Evolutionary conservation across 2,329 filamentous ascomycete species (phyloP).

Genomic region (Arthrobotrys sinensis): DNA sequence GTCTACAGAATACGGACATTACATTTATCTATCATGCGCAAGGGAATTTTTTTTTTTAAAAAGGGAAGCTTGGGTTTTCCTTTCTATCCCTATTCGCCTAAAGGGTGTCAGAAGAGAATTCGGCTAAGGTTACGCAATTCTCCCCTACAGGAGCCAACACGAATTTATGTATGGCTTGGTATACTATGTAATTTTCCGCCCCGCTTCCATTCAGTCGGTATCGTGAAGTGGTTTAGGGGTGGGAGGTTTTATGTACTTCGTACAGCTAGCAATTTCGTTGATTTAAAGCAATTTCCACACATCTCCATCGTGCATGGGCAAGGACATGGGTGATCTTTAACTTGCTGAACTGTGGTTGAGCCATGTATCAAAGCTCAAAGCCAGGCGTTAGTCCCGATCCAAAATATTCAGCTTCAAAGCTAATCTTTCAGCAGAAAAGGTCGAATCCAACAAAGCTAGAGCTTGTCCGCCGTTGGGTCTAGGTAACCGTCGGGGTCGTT

Average conservation of each 20-base stretch:
- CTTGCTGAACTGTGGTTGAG: constrained; percentile 24
- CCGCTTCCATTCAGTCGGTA: constrained; percentile 59
- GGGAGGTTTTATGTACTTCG: constrained; percentile 11
- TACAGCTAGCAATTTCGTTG: constrained; percentile 46
- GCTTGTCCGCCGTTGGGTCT: constrained; percentile 28
- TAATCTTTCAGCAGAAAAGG: constrained; percentile 25
- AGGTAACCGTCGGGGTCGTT: constrained; percentile 44
- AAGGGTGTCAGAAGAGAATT: constrained; percentile 40
- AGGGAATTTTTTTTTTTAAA: neutral
- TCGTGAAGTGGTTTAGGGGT: constrained; percentile 32
- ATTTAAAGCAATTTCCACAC: constrained; percentile 51
- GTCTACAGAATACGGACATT: constrained; percentile 16
- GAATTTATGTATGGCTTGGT: constrained; percentile 43
- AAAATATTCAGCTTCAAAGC: constrained; percentile 27
- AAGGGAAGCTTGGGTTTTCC: constrained; percentile 10
- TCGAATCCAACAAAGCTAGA: constrained; percentile 30
- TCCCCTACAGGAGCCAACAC: constrained; percentile 36
- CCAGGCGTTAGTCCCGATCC: constrained; percentile 3
- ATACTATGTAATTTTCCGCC: constrained; percentile 60
- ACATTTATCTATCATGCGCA: neutral
- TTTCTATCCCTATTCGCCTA: constrained; percentile 41
- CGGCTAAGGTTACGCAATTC: constrained; percentile 60
- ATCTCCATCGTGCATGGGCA: constrained; percentile 38
- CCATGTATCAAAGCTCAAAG: constrained; percentile 1
- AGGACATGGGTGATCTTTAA: constrained; percentile 24